Evolutionary conservation across 352 stramenopile genomes (phyloP), one percentile per base, ranked within the genome.

Genomic region (Sclerospora graminicola): DNA sequence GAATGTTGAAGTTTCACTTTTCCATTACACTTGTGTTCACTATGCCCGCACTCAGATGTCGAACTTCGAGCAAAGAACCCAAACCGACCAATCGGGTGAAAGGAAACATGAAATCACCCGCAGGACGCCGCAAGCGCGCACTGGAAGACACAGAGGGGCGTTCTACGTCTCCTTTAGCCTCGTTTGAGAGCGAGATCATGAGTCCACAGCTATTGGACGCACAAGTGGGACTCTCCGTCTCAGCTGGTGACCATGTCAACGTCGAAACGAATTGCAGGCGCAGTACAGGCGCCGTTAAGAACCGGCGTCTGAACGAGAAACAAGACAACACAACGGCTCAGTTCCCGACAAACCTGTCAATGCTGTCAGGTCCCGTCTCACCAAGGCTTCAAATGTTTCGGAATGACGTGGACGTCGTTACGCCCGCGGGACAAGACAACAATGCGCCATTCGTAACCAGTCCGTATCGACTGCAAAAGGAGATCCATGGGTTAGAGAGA

Each of bases 201-300:
- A 56, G 50, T 45, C 45, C 45, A 18, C 45, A 45, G 6, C 29
- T 52, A 6, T 21, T 57, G 21, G 45, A 58, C 32, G 41, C 19
- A 19, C 52, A 58, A n/a, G 43, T 48, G 19, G 57, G 35, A 10
- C 40, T 57, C 7, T 8, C 40, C 4, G 33, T 31, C 6, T 5
- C 15, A 5, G 14, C 30, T 10, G 36, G 27, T 9, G 24, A 15
- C 10, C 41, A 45, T 23, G 20, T 26, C 11, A 38, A n/a, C 14
- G 35, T 40, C 10, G 21, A 32, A n/a, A 20, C 19, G 1, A 46
- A 51, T 13, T 38, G 43, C 20, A 47, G 46, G 0, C 52, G 42
- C 41, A 34, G 48, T 27, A 51, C 32, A 13, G 57, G 48, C 8
- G 45, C 57, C n/a, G 41, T 63, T 18, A 67, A 67, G 36, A 60